These are phyloP conservation scores for Penicillium goetzii DNA, from an alignment of 495 filamentous ascomycete species.

Conservation along the genomic window DNA sequence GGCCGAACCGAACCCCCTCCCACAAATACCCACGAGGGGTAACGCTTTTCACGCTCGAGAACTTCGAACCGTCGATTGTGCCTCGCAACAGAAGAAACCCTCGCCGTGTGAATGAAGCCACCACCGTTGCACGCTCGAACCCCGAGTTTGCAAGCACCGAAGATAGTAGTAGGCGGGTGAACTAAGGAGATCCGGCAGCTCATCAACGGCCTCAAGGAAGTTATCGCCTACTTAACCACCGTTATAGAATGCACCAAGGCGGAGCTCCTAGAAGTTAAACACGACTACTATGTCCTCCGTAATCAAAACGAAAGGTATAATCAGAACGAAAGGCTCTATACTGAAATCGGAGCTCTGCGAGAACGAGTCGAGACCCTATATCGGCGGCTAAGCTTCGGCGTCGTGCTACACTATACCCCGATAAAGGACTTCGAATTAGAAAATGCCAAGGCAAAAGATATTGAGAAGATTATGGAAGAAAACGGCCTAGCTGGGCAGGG, in stretches of 20 bases:
- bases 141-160: too few relatives aligned
- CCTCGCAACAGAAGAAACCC: too few relatives aligned
- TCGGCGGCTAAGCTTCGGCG: constrained; percentile 5
- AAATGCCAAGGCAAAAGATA: constrained; percentile 7
- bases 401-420: constrained; percentile 29
- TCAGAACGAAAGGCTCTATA: constrained; percentile 18
- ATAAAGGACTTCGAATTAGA: constrained; percentile 30
- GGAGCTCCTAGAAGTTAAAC: constrained; percentile 12
- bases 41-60: too few relatives aligned
- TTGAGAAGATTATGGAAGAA: constrained; percentile 30
- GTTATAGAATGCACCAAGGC: neutral
- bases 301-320: constrained; percentile 15
- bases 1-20: too few relatives aligned
- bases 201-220: too few relatives aligned
- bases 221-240: too few relatives aligned
- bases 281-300: constrained; percentile 11
- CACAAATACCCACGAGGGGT: too few relatives aligned
- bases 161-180: too few relatives aligned
- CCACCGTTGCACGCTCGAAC: too few relatives aligned
- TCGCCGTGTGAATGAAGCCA: too few relatives aligned
- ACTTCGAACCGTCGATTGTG: too few relatives aligned
- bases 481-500: constrained; percentile 26
- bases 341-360: constrained; percentile 3
- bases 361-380: neutral
- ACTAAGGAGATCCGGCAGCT: too few relatives aligned